Conservation (phyloP, 768 basidiomycete genomes). For the Vararia minispora region DNA sequence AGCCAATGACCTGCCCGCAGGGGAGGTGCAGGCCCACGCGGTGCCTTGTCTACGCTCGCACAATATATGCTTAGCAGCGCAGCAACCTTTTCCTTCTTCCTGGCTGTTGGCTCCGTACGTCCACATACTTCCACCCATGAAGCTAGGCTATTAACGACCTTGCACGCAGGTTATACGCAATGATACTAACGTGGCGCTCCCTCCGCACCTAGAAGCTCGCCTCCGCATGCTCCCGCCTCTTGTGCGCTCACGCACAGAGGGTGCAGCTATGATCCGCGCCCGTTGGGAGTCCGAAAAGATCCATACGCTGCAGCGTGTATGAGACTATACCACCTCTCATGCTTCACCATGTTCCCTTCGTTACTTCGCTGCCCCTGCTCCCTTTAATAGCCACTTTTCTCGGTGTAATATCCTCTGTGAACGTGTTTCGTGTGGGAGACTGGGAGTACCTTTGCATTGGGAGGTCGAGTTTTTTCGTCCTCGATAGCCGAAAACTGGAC, state of each 20-base stretch:
- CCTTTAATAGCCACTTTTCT: too few species aligned
- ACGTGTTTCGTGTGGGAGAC: too few species aligned
- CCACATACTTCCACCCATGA: neutral
- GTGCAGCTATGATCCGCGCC: constrained; percentile 56
- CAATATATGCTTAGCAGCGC: constrained; percentile 99
- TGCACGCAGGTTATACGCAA: constrained; percentile 74
- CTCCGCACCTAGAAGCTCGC: constrained; percentile 53
- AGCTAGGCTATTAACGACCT: neutral
- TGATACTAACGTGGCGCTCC: constrained; percentile 48
- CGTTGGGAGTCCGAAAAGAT: constrained; percentile 46
- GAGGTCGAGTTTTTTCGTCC: too few species aligned
- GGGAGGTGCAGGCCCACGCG: constrained; percentile 85
- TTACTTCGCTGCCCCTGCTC: too few species aligned
- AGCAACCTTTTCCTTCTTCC: constrained; percentile 96
- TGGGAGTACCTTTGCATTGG: too few species aligned
- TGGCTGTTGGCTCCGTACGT: constrained; percentile 83
- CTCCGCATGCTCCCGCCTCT: constrained; percentile 45
- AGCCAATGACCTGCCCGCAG: constrained; percentile 27
- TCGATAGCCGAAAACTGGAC: too few species aligned
- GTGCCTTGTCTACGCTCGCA: constrained; percentile 81
- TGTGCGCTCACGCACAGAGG: constrained; percentile 56
- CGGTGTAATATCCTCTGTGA: too few species aligned
- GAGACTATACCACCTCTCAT: too few species aligned
- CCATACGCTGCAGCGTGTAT: neutral
- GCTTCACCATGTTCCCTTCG: too few species aligned